phyloP scores from a whole-genome alignment of 257 asterid genomes.

The Scutellaria minor region DNA sequence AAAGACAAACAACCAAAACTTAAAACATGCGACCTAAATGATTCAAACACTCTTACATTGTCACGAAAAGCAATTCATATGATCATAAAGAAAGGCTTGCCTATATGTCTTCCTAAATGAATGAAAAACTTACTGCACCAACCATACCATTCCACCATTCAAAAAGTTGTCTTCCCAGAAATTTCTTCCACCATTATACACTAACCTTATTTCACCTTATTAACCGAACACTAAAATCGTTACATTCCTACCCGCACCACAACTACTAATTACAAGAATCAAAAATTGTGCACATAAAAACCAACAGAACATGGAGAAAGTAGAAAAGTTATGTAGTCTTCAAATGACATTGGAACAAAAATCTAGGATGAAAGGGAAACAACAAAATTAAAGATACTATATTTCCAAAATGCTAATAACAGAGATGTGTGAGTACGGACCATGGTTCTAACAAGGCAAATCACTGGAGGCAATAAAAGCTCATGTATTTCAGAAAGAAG shows the following conservation, averaged over 20 bases:
- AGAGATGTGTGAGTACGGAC: neutral
- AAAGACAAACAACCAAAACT: neutral
- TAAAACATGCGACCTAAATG: neutral
- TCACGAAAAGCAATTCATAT: neutral
- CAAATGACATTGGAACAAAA: constrained; percentile 5
- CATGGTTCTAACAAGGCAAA: constrained; percentile 7
- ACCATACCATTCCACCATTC: no score
- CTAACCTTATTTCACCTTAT: neutral
- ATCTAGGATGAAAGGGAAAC: neutral
- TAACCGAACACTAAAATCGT: neutral
- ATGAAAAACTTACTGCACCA: no score
- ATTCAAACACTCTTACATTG: neutral
- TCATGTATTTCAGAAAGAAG: constrained; percentile 16
- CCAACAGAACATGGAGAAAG: neutral
- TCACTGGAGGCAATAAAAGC: constrained; percentile 25
- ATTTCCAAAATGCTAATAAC: neutral
- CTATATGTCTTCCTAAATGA: no score
- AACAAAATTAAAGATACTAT: neutral
- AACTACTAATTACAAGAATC: neutral
- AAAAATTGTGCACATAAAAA: constrained; percentile 3
- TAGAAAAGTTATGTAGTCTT: neutral
- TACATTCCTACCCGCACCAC: neutral
- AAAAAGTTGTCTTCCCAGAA: neutral
- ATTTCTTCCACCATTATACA: neutral
- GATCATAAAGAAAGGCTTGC: no score